Conservation (phyloP, 208 protist species). For the Borovskyia barvae region DNA sequence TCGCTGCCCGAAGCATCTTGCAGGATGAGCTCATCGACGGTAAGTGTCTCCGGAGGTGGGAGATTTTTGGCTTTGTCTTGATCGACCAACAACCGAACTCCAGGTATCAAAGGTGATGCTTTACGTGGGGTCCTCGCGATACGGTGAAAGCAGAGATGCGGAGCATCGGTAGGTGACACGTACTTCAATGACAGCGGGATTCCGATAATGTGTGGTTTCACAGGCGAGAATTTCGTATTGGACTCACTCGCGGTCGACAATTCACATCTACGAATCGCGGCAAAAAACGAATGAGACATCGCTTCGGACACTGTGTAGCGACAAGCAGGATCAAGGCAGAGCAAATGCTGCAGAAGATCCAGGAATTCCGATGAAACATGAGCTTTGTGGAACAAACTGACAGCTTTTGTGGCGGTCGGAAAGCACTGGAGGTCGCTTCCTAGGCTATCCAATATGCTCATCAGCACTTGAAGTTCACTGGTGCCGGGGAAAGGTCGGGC, state of each 20-base stretch:
- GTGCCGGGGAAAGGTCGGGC: conserved; percentile 41
- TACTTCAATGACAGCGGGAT: conserved; percentile 24
- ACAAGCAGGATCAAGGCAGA: conserved; percentile 52
- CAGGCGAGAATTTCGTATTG: neutral
- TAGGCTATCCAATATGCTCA: conserved; percentile 52
- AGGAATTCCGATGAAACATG: conserved; percentile 29
- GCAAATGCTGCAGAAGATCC: conserved; percentile 48
- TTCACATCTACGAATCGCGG: conserved; percentile 5
- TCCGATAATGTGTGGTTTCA: conserved; percentile 1
- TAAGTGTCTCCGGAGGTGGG: no score
- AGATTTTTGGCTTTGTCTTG: no score
- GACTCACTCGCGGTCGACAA: neutral
- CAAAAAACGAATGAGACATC: conserved; percentile 61
- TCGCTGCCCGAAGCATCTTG: no score
- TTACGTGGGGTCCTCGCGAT: conserved; percentile 10
- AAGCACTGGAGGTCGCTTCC: conserved; percentile 57
- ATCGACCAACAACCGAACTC: no score
- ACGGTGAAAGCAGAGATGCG: conserved; percentile 17
- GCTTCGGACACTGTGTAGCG: conserved; percentile 52
- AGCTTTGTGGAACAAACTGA: conserved; percentile 46
- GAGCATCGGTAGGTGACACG: conserved; percentile 10
- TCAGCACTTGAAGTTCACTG: conserved; percentile 66
- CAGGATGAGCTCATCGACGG: no score
- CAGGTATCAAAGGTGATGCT: neutral
- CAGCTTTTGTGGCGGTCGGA: conserved; percentile 23